Conservation (phyloP, 2,329 filamentous ascomycete species). For the Mollisia scopiformis region DNA sequence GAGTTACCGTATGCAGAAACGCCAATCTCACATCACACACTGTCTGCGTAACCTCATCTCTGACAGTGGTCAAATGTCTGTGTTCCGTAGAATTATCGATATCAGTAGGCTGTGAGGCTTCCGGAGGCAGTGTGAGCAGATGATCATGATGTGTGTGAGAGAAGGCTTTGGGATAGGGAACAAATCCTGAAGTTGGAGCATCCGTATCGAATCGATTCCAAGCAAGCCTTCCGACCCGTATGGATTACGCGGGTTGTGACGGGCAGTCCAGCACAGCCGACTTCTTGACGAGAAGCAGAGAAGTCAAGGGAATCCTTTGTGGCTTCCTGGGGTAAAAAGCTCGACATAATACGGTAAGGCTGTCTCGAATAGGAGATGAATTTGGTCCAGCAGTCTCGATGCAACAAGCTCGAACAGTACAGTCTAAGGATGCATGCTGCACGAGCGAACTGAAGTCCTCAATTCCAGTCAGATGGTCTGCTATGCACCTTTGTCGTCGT, state of each 20-base stretch:
- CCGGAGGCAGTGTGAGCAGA: constrained; percentile 14
- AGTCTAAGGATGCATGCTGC: constrained; percentile 15
- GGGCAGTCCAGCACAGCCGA: constrained; percentile 5
- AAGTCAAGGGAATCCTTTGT: constrained; percentile 1
- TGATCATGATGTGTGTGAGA: constrained; percentile 16
- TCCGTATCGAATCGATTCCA: constrained; percentile 11
- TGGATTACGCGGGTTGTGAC: constrained; percentile 9
- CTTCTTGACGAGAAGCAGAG: no score
- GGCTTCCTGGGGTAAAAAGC: constrained; percentile 14
- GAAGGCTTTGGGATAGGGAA: background rate
- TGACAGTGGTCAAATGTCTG: background rate
- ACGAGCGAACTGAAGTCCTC: background rate
- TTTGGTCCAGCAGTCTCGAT: background rate
- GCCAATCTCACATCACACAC: background rate
- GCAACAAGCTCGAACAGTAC: constrained; percentile 15
- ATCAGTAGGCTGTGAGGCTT: constrained; percentile 12
- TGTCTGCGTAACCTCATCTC: background rate
- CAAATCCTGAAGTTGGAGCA: background rate
- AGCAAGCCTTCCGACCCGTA: constrained; percentile 2
- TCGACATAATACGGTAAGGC: background rate
- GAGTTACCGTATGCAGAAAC: background rate
- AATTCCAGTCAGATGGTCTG: constrained; percentile 6
- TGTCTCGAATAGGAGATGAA: background rate
- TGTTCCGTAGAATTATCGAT: constrained; percentile 14
- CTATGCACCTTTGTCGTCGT: constrained; percentile 2